Base-by-base conservation (phyloP, 1,284 basidiomycete species). In the Fistulina hepatica region DNA sequence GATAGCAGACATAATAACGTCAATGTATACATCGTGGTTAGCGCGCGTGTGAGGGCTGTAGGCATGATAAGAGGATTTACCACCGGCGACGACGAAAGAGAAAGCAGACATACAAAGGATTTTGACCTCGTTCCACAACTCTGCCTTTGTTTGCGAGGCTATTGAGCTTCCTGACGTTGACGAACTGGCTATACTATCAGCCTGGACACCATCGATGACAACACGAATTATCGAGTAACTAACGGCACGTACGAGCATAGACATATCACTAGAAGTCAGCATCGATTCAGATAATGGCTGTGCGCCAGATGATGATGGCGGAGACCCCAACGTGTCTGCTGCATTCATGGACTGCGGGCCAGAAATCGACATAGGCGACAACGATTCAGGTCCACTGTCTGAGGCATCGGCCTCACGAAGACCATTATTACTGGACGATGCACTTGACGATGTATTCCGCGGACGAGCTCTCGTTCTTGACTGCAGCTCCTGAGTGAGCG, bases 71-170 rank as follows among this genome's bases (percentile, higher is more conserved):
- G 20, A n/a, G n/a, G n/a, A n/a, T n/a, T n/a, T n/a, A n/a, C n/a
- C 23, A 11, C 26, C 33, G 26, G 34, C 36, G 21, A 43, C 12
- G 30, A 15, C 37, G 12, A 34, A 42, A 43, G 41, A 35, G 13
- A 17, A 16, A 35, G 30, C 32, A 12, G 13, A 54, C 73, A 39
- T 50, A 88, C 85, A 78, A 3, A 86, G 69, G 36, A 85, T 73
- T 53, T 89, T 89, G 33, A 91, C 70, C 54, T 88, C 81, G 43
- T 76, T 74, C 86, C 86, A 91, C 11, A 91, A 61, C 46, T 89
- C 80, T 1, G 69, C 71, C 59, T 80, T 78, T 17, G 69, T 16
- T 31, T 31, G 28, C 5, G 28, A n/a, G 13, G 25, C 25, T 5
- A 15, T 27, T 11, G 25, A 27, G 3, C 12, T 27, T 5, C 12